Evolutionary conservation across 1,139 yeast genomes (phyloP), one percentile per base, ranked within the genome.

Genomic region (Candida glucosophila): DNA sequence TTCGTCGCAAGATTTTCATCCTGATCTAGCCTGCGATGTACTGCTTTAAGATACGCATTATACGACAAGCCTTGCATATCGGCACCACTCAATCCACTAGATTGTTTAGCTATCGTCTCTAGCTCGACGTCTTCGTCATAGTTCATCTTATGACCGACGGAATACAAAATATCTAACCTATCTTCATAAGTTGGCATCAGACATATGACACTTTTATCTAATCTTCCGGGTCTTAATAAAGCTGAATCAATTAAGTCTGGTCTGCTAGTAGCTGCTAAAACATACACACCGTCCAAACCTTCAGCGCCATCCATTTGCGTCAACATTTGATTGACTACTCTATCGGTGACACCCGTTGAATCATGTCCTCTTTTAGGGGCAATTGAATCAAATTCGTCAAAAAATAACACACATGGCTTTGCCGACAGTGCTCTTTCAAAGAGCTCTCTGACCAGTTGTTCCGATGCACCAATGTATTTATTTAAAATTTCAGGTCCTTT

Each of bases 291-390:
- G 43, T 88, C 96, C 19, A 88, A 60, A 0, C 97, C 97, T 51
- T 90, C 98, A 1, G 97, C 97, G 57, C 99, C 99, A 54, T 90
- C 99, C 95, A 90, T 86, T 49, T 92, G 97, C 0, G 98, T 90
- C 44, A 90, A 70, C 77, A 90, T 73, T 49, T 90, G 98, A 52
- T 92, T 92, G 20, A 90, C 98, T 21, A 90, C 96, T 44, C 98
- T 70, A 49, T 90, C 98, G 2, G 98, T 90, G 4, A 90, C 98
- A 33, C 97, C 98, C 0, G 98, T 88, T 3, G 95, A 82, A 46
- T 90, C 98, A 46, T 88, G 97, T 2, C 98, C 98, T 63, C 98
- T 77, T 51, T 88, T 88, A 1, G 98, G 97, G 0, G 97, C 97
- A 44, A 90, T 85, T 0, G 97, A 85, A 41, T 90, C 98, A 50